Evolutionary conservation across 768 basidiomycete species (phyloP), one percentile per base, ranked within the genome.

Genomic region (Tylopilus subfusipes): DNA sequence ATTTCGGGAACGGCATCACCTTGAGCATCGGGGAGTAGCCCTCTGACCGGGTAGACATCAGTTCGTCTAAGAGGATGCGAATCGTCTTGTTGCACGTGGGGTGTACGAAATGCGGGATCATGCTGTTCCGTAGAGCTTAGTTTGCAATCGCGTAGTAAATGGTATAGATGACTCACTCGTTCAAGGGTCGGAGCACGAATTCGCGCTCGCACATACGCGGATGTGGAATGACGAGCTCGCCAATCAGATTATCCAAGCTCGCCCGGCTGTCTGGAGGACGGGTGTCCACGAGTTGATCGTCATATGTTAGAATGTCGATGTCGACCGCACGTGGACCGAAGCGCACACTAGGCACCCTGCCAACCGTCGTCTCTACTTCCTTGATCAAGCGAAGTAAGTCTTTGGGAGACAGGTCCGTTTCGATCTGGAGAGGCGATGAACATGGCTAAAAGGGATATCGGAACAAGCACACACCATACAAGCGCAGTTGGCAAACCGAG

Each of bases 261-360:
- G 91, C 67, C 30, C 76, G 74, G 16, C 72, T 68, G 9, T 70
- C 70, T 12, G 68, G 71, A 8, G 67, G 64, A 29, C 84, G 75
- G 2, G 84, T 83, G 55, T 90, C 85, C 46, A 90, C 71, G n/a
- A 79, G 58, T 0, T 70, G 53, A 21, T 78, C 64, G 48, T 85
- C 90, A 60, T 90, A 97, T 14, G 88, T 77, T 2, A 98, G 60
- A 38, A 98, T 77, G 66, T 98, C 97, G 34, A 99, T 75, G 66
- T 99, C 96, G 43, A 98, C 79, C 1, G 87, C 86, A 9, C 95
- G 81, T 0, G 96, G 97, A 0, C 97, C 97, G 66, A 93, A 88
- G 9, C 86, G 79, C 57, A 89, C 76, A 0, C 89, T 84, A 2
- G 86, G 86, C 4, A 85, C 78, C 13, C 97, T 83, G 2, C 95